Conservation (phyloP, 768 basidiomycete genomes). For the Boletus rex-veris region DNA sequence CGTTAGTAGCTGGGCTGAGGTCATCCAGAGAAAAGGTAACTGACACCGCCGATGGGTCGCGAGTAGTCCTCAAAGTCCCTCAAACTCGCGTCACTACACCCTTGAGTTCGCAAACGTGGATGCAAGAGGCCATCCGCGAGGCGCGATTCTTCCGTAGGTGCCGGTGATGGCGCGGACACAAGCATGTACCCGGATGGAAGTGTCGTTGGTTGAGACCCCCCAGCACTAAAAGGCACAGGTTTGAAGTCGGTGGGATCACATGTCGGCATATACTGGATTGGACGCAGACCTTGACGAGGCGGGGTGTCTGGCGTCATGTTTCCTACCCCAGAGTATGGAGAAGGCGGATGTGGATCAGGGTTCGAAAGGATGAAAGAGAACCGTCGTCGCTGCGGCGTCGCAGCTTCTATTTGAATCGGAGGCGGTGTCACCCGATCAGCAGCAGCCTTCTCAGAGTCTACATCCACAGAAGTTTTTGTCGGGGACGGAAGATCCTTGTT, state of each 20-base stretch:
- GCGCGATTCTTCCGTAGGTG: constrained; percentile 24
- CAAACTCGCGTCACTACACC: constrained; percentile 25
- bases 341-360: constrained; percentile 26
- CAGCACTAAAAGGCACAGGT: background rate
- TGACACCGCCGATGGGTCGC: constrained; percentile 31
- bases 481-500: constrained; percentile 19
- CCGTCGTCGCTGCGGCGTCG: constrained; percentile 19
- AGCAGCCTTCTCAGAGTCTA: constrained; percentile 13
- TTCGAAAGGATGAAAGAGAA: constrained; percentile 33
- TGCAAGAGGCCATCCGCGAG: constrained; percentile 30
- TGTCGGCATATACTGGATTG: background rate
- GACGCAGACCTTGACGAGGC: background rate
- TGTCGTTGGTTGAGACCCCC: background rate
- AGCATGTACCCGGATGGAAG: constrained; percentile 4
- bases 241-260: background rate
- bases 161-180: constrained; percentile 20
- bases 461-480: constrained; percentile 4
- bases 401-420: constrained; percentile 10
- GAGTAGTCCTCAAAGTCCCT: constrained; percentile 35
- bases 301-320: background rate
- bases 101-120: constrained; percentile 24
- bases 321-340: constrained; percentile 13
- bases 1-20: background rate
- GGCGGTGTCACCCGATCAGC: constrained; percentile 11
- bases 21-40: background rate